These are phyloP conservation scores for Penicillium digitatum DNA, from an alignment of 2,329 filamentous ascomycete species.

Conservation along the genomic window DNA sequence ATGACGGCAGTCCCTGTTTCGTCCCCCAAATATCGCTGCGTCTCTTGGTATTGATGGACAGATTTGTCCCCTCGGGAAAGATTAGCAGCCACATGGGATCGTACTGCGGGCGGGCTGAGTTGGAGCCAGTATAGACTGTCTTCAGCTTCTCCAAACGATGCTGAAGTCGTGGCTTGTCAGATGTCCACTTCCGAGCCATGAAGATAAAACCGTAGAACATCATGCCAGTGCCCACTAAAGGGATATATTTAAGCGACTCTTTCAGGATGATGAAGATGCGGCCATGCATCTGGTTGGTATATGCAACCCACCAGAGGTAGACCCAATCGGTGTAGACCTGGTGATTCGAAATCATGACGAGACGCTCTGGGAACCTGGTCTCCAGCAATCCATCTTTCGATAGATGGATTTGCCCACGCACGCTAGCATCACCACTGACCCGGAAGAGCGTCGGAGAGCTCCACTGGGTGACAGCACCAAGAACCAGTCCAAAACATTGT, in stretches of 20 bases:
- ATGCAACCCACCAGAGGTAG: constrained; percentile 65
- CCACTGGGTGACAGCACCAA: constrained; percentile 60
- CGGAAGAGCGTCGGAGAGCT: constrained; percentile 60
- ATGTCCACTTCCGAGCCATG: constrained; percentile 59
- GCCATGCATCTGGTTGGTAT: constrained; percentile 62
- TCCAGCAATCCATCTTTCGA: constrained; percentile 55
- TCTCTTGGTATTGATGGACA: constrained; percentile 54
- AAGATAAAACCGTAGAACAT: constrained; percentile 66
- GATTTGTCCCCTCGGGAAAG: constrained; percentile 63
- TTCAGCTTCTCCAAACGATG: constrained; percentile 56
- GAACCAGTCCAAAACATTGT: constrained; percentile 60
- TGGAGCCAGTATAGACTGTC: constrained; percentile 48
- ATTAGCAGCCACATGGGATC: constrained; percentile 66
- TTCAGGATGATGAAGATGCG: constrained; percentile 65
- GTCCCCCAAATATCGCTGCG: constrained; percentile 55
- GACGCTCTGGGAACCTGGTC: constrained; percentile 57
- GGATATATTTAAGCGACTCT: constrained; percentile 61
- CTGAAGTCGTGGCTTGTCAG: constrained; percentile 57
- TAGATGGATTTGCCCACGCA: constrained; percentile 56
- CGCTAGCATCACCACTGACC: constrained; percentile 59
- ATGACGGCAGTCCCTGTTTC: constrained; percentile 55
- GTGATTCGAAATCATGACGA: constrained; percentile 62
- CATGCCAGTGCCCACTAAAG: constrained; percentile 59
- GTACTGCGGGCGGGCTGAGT: constrained; percentile 43
- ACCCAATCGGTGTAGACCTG: constrained; percentile 68